Evolutionary conservation across 228 moss, liverwort and hornwort species (phyloP), one percentile per base, ranked within the genome.

Genomic region (Sphagnum magellanicum): DNA sequence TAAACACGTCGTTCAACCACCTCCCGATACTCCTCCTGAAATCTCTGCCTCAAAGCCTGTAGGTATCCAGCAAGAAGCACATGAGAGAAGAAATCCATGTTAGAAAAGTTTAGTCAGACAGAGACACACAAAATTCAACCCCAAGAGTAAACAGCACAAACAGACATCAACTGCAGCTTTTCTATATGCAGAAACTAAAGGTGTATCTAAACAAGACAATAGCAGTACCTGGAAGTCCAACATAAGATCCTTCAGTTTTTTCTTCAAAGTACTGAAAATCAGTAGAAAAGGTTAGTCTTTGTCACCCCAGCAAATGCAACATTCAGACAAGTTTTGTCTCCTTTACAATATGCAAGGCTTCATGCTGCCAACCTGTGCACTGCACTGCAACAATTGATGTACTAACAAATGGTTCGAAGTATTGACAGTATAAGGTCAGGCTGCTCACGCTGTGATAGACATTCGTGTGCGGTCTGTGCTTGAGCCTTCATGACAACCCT

Each of bases 211-310:
- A 32, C 32, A 32, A 32, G 32, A 32, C 3, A 32, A 32, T 32
- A 32, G 32, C 32, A 7, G 9, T 76, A 91, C 94, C 81, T 95
- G 94, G 61, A 95, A 95, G 68, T 95, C 90, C 10, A 85, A 57
- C 90, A 87, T 92, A 55, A 94, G 70, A 64, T 94, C 90, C 79
- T 94, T 94, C 75, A 94, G 71, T 79, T 94, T 94, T 73, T 94
- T 95, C 72, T 95, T 95, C 78, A 85, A 83, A 50, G 88, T 92
- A 52, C 94, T 94, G 86, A 74, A 84, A n/a, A 11, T 63, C 0
- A 47, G 59, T 49, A 59, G 55, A 55, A 55, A 55, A 55, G 55
- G 55, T 55, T 55, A 8, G 12, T 55, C 55, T 55, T 8, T 55
- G 55, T 55, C 8, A 12, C 9, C 12, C 8, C 55, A 55, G 55